These are phyloP conservation scores for Pluteus cervinus DNA, from an alignment of 768 basidiomycete species.

Conservation along the genomic window DNA sequence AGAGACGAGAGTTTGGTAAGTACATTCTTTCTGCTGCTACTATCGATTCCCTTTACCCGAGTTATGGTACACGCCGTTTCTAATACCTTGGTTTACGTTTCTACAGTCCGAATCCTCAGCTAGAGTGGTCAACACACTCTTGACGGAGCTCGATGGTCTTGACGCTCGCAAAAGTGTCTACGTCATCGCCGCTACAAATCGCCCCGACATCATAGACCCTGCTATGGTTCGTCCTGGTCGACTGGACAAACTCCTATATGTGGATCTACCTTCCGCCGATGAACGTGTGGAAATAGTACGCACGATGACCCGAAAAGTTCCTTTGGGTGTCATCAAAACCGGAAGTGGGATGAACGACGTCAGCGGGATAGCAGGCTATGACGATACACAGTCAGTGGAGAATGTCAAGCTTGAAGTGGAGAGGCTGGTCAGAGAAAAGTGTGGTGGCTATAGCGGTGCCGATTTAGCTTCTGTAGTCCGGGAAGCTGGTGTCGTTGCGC, in stretches of 20 bases:
- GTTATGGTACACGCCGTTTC: background rate
- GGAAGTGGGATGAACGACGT: too few species aligned
- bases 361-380: too few species aligned
- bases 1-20: constrained; percentile 84
- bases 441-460: constrained; percentile 90
- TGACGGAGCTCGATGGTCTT: constrained; percentile 92
- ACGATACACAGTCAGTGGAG: constrained; percentile 5
- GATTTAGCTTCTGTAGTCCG: constrained; percentile 85
- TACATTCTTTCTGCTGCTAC: constrained; percentile 3
- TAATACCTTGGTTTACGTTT: constrained; percentile 4
- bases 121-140: constrained; percentile 87
- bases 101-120: constrained; percentile 85
- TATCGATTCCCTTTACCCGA: constrained; percentile 1
- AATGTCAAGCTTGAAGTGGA: constrained; percentile 24
- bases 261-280: constrained; percentile 68
- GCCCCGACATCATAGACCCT: constrained; percentile 96
- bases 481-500: constrained; percentile 84
- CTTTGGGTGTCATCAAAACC: too few species aligned
- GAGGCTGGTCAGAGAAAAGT: constrained; percentile 49
- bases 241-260: constrained; percentile 90
- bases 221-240: constrained; percentile 97
- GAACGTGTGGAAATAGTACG: constrained; percentile 84
- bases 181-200: constrained; percentile 91
- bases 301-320: constrained; percentile 69
- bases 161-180: constrained; percentile 83